Base-by-base conservation (phyloP, 495 filamentous ascomycete species). In the Penicillium cinerascens region DNA sequence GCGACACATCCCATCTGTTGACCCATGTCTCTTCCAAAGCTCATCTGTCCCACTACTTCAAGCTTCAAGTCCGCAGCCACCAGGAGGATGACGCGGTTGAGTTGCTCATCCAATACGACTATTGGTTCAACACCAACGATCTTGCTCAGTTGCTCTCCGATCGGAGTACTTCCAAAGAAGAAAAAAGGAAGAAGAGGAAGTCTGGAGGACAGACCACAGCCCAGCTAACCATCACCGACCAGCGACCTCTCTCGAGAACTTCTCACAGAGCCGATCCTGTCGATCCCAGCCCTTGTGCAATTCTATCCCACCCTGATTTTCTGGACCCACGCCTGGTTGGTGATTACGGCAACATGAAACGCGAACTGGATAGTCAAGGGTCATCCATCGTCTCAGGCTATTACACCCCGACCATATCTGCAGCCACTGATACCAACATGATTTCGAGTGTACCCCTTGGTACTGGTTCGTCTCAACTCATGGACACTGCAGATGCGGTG, bases 21-120 rank as follows among this genome's bases (percentile, higher is more conserved):
- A 97, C 91, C 27, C 91, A 97, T 59, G 78, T 95, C 16, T 78
- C 83, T 21, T 95, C 90, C 44, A 96, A 96, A 61, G 84, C 83
- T 29, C 91, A 97, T 64, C 70, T 96, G 10, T 80, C 87, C 15
- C 75, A 87, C 55, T 79, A 85, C 43, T 88, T 87, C 77, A 88
- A 87, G 55, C 71, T 88, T 33, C 78, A 86, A 53, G 78, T 96
- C 47, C 78, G 77, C 51, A 77, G 82, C 42, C 70, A 78, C 23
- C 71, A 78, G 21, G 86, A 95, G 35, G 52, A 54, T 5, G 60
- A 65, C 0, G 79, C 82, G 5, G 64, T 69, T 5, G 56, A 73
- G 2, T 64, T 77, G 11, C 73, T 89, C 10, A 69, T 79, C 16
- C 60, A 71, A 16, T 95, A 87, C 58, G 79, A 91, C 13, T 54